A percentile compares a stretch with the other conserved stretches of the same genome.
These are phyloP conservation scores for Withania somnifera DNA, from an alignment of 305 asterid genomes.

Conservation along the genomic window DNA sequence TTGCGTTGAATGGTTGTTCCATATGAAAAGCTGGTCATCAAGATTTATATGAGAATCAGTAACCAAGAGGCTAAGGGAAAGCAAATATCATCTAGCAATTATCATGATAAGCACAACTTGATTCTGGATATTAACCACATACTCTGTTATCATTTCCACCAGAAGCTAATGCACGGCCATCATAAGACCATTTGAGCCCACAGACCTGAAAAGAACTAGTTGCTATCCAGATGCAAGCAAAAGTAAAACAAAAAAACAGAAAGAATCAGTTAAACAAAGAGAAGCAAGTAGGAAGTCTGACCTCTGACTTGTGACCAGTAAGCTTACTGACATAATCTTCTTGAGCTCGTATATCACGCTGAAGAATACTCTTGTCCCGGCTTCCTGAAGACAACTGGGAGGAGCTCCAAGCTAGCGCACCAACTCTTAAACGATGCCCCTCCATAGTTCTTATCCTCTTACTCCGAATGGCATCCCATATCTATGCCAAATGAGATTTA, in stretches of 20 bases:
- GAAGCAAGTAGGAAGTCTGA: constrained; percentile 15
- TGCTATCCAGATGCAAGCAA: not conserved
- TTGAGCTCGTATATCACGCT: constrained; percentile 66
- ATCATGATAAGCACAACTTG: not conserved
- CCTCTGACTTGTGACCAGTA: constrained; percentile 94
- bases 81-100: not conserved
- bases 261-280: not conserved
- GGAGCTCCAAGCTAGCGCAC: constrained; percentile 93
- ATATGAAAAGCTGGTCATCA: constrained; percentile 56
- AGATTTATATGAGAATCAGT: constrained; percentile 3
- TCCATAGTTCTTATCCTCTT: constrained; percentile 84
- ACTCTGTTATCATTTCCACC: constrained; percentile 95
- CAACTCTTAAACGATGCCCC: constrained; percentile 82
- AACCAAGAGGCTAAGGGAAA: not conserved
- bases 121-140: constrained; percentile 15
- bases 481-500: constrained; percentile 20
- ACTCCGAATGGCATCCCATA: constrained; percentile 91
- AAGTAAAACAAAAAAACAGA: not conserved
- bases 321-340: constrained; percentile 73
- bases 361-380: constrained; percentile 85
- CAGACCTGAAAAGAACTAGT: constrained; percentile 47
- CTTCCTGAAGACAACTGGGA: constrained; percentile 78
- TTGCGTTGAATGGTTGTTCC: constrained; percentile 87
- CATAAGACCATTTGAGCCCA: constrained; percentile 96
- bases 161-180: constrained; percentile 86